Evolutionary conservation across 1,284 basidiomycete genomes (phyloP), one percentile per base, ranked within the genome.

Genomic region (Trametes hirsuta): DNA sequence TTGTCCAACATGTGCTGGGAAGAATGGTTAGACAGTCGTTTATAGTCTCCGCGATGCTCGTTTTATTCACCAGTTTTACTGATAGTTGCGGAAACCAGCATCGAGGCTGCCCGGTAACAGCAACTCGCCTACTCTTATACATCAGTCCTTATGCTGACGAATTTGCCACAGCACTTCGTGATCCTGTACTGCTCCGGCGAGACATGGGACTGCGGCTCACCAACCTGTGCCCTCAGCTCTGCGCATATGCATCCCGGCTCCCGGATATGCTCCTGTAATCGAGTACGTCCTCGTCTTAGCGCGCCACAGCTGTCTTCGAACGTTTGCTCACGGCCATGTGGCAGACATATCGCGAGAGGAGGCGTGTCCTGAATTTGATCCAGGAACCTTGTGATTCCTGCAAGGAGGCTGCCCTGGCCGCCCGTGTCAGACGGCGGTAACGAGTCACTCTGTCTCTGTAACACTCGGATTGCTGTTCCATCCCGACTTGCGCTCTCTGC

Each of bases 61-160:
- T 11, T 48, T 50, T 34, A 53, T 44, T 21, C 48, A 21, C 34
- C 50, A 40, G 39, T 14, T n/a, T 18, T 42, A 8, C 30, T 30
- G 5, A 8, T 64, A 88, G 86, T 63, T 76, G 77, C 59, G 87
- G 86, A 53, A 86, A 88, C 72, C 82, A 81, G 59, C 86, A 89
- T 72, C 79, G 86, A 74, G 81, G 81, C 47, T 88, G 86, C 67
- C 79, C 80, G 69, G 86, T 88, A 76, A 57, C 68, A 76, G 52
- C 36, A 48, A 47, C 37, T 24, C 34, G 24, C 15, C 3, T 47
- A 11, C 6, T 47, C 21, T 12, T 21, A 58, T 59, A 6, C 47
- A 34, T 34, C 50, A 11, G 9, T 21, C 30, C 35, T 21, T 37
- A 15, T 10, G 34, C 18, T 24, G 25, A 36, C 48, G 51, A 30